A percentile compares a stretch with the other conserved stretches of the same genome.
Conservation (phyloP, 805 yeast genomes). For the Ogataea parapolymorpha region DNA sequence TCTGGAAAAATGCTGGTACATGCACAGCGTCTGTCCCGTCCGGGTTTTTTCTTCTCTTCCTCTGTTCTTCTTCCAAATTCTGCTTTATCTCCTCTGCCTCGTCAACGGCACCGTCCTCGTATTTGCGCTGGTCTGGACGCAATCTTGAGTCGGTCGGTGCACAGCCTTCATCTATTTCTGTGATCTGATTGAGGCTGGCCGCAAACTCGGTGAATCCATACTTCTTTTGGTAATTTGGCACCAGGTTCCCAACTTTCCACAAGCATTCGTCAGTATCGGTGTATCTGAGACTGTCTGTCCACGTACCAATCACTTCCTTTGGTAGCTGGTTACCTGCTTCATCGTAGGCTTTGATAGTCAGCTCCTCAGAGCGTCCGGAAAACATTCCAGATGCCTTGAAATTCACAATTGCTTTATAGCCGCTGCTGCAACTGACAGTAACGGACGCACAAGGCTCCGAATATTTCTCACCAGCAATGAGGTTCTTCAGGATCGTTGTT, state of each 20-base stretch:
- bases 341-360: conserved; percentile 44
- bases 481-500: conserved; percentile 73
- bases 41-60: conserved; percentile 63
- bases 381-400: conserved; percentile 82
- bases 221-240: conserved; percentile 55
- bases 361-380: conserved; percentile 75
- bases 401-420: conserved; percentile 63
- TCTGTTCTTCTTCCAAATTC: conserved; percentile 72
- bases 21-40: conserved; percentile 45
- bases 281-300: conserved; percentile 70
- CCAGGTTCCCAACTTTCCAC: conserved; percentile 71
- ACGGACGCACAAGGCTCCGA: conserved; percentile 77
- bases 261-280: conserved; percentile 40
- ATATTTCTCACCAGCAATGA: conserved; percentile 93
- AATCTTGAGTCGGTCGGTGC: conserved; percentile 89
- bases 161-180: conserved; percentile 62
- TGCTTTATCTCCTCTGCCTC: conserved; percentile 70
- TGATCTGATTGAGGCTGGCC: conserved; percentile 76
- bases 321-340: conserved; percentile 34
- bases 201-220: conserved; percentile 87
- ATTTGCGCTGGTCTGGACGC: conserved; percentile 78
- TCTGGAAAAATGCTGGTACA: conserved; percentile 61
- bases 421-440: conserved; percentile 64
- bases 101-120: conserved; percentile 67
- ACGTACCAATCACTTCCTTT: conserved; percentile 57